phyloP scores from a whole-genome alignment of 2,329 filamentous ascomycete genomes.

The Exophiala aquamarina region DNA sequence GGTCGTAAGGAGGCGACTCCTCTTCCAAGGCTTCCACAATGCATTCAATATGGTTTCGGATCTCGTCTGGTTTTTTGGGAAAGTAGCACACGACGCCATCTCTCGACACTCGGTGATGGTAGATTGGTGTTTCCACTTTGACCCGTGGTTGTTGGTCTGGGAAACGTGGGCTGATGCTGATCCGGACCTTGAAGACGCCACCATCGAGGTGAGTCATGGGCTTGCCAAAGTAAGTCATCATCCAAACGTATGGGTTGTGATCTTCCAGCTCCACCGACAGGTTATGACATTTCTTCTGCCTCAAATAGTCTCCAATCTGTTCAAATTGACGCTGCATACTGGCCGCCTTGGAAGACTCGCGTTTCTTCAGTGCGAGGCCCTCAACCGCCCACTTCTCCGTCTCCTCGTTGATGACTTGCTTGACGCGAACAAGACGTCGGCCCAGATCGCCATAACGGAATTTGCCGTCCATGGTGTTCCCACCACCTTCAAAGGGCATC shows the following conservation, averaged over 20 bases:
- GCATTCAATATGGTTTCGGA: slow-evolving; percentile 78
- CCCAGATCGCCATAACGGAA: slow-evolving; percentile 80
- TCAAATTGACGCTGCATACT: slow-evolving; percentile 83
- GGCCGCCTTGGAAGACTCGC: slow-evolving; percentile 73
- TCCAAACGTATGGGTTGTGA: slow-evolving; percentile 86
- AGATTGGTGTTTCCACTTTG: slow-evolving; percentile 75
- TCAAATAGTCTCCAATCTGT: slow-evolving; percentile 75
- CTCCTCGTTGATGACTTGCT: slow-evolving; percentile 70
- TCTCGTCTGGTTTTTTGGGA: slow-evolving; percentile 66
- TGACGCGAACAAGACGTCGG: slow-evolving; percentile 67
- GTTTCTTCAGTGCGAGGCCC: slow-evolving; percentile 62
- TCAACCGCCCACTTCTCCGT: slow-evolving; percentile 68
- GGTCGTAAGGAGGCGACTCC: slow-evolving; percentile 83
- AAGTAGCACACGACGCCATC: slow-evolving; percentile 84
- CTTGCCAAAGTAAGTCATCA: slow-evolving; percentile 82
- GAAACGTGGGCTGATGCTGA: slow-evolving; percentile 80
- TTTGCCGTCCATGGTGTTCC: slow-evolving; percentile 80
- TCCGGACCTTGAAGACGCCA: slow-evolving; percentile 78
- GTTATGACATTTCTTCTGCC: slow-evolving; percentile 65
- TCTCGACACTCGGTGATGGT: slow-evolving; percentile 81
- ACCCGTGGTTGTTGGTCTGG: slow-evolving; percentile 86
- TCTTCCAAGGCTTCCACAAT: slow-evolving; percentile 84
- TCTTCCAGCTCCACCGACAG: slow-evolving; percentile 75
- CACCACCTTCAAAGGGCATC: slow-evolving; percentile 81
- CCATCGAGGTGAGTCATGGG: slow-evolving; percentile 94